These are phyloP conservation scores for Cicer yamashitae DNA, from an alignment of 306 rosid genomes.

Conservation along the genomic window DNA sequence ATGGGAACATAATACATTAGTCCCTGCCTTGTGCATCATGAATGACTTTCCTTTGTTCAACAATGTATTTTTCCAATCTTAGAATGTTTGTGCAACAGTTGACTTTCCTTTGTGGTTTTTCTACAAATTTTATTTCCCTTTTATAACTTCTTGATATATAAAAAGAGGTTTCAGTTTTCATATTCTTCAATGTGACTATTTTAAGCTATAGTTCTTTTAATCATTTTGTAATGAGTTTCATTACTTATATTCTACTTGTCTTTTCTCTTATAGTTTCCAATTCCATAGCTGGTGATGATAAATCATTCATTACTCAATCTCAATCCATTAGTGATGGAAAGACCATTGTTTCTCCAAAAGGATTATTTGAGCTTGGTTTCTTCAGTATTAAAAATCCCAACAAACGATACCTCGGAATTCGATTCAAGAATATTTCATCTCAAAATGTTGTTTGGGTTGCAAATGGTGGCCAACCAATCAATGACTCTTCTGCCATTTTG, in stretches of 20 bases:
- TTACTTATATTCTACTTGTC: neutral
- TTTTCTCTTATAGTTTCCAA: neutral
- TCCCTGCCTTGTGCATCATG: neutral
- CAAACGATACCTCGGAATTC: slow-evolving; percentile 31
- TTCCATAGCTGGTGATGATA: slow-evolving; percentile 12
- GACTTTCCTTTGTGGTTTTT: neutral
- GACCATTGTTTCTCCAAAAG: slow-evolving; percentile 9
- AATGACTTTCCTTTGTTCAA: neutral
- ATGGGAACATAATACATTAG: neutral
- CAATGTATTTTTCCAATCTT: neutral
- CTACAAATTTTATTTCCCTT: neutral
- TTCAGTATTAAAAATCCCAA: slow-evolving; percentile 19
- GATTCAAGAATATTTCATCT: slow-evolving; percentile 2
- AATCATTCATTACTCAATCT: neutral
- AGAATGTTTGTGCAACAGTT: neutral
- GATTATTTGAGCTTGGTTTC: slow-evolving; percentile 44
- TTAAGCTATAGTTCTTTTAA: neutral
- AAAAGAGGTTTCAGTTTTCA: neutral
- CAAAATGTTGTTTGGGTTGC: slow-evolving; percentile 46
- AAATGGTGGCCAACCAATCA: slow-evolving; percentile 42
- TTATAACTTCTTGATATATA: neutral
- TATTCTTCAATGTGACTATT: neutral
- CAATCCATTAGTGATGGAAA: neutral
- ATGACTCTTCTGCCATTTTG: slow-evolving; percentile 27
- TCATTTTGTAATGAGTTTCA: neutral